Percentiles rank a stretch among this genome's conserved stretches.
Conservation (phyloP, 345 rosid genomes). For the Microthlaspi erraticum region DNA sequence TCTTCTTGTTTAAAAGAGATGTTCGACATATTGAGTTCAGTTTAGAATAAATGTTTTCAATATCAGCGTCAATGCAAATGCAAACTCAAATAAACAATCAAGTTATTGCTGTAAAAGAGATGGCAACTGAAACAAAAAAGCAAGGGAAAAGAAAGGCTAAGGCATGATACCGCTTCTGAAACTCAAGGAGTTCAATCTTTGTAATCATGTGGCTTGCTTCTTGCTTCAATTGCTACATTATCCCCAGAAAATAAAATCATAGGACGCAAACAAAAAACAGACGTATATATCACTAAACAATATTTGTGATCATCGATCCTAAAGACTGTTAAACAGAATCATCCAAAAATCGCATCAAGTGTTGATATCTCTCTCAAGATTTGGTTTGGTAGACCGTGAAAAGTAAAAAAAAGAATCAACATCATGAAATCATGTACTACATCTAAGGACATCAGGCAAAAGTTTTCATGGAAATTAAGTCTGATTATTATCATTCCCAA, state of each 20-base stretch:
- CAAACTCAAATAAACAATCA: not conserved
- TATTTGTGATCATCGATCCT: slow-evolving; percentile 13
- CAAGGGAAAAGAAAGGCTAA: not conserved
- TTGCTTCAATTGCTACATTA: slow-evolving; percentile 57
- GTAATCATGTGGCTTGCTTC: slow-evolving; percentile 55
- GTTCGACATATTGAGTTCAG: not conserved
- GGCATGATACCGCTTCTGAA: slow-evolving; percentile 53
- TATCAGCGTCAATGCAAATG: not conserved
- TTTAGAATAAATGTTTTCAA: not conserved
- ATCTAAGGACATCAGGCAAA: slow-evolving; percentile 24
- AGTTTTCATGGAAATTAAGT: not conserved
- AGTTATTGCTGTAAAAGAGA: not conserved
- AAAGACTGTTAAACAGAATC: not conserved
- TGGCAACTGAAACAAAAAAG: not conserved
- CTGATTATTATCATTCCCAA: not conserved
- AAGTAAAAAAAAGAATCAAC: slow-evolving; percentile 13
- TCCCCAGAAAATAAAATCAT: slow-evolving; percentile 1
- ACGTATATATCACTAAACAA: not conserved
- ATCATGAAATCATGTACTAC: slow-evolving; percentile 17
- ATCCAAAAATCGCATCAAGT: not conserved
- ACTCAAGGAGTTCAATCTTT: slow-evolving; percentile 66
- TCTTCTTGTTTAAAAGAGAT: not conserved
- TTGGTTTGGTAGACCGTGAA: slow-evolving; percentile 13
- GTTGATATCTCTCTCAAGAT: slow-evolving; percentile 7
- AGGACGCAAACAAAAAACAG: not conserved